Conservation (phyloP, 2,329 filamentous ascomycete genomes). For the Fusarium chlamydosporum region DNA sequence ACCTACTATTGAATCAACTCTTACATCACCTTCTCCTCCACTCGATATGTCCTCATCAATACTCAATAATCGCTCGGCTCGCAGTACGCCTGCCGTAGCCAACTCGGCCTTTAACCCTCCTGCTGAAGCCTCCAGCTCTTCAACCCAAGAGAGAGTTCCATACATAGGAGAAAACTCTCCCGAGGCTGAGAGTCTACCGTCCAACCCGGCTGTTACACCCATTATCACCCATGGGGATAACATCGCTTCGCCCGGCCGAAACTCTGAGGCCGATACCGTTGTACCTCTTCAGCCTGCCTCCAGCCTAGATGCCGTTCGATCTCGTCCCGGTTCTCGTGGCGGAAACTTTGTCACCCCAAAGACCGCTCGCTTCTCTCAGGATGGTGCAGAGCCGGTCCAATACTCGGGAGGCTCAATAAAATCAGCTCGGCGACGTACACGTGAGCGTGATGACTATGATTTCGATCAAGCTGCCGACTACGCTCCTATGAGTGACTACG, state of each 20-base stretch:
- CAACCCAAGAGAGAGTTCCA: constrained; percentile 30
- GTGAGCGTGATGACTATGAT: constrained; percentile 46
- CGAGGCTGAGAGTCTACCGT: constrained; percentile 18
- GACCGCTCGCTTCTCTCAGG: constrained; percentile 39
- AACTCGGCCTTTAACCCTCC: constrained; percentile 41
- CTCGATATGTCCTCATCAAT: constrained; percentile 44
- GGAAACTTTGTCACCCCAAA: constrained; percentile 35
- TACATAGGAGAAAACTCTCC: constrained; percentile 31
- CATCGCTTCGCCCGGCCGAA: constrained; percentile 10
- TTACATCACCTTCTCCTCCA: constrained; percentile 20
- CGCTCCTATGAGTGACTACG: constrained; percentile 43
- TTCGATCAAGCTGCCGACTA: constrained; percentile 44
- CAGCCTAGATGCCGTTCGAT: constrained; percentile 41
- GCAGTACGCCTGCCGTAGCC: constrained; percentile 46
- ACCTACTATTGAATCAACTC: constrained; percentile 37
- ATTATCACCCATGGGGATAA: constrained; percentile 29
- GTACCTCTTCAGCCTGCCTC: constrained; percentile 40
- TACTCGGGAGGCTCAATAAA: constrained; percentile 41
- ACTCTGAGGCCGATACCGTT: constrained; percentile 42
- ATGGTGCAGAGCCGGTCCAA: constrained; percentile 46
- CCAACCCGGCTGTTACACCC: constrained; percentile 25
- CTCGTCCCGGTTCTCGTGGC: constrained; percentile 41
- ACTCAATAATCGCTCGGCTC: constrained; percentile 42
- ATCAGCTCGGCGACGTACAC: constrained; percentile 43
- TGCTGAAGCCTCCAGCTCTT: constrained; percentile 32